Conservation (phyloP, 177 flowering plant genomes). For the Tripterygium wilfordii region DNA sequence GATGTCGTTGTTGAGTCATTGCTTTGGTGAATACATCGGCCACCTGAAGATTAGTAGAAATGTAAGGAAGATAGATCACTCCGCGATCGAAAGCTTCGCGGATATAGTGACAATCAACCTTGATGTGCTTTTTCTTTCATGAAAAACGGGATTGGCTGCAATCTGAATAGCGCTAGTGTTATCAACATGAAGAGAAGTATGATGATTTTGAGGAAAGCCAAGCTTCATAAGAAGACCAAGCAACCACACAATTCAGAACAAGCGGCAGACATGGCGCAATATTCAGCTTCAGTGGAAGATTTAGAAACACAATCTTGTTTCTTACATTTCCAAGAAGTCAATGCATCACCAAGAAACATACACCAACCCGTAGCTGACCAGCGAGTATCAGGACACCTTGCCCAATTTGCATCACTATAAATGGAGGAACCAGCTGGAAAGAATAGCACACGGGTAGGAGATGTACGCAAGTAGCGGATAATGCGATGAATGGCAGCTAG, state of each 20-base stretch:
- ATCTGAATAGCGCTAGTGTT: constrained; percentile 14
- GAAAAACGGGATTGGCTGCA: too few relatives aligned
- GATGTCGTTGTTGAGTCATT: neutral
- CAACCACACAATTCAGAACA: constrained; percentile 13
- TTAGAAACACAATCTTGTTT: constrained; percentile 5
- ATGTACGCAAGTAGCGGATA: neutral
- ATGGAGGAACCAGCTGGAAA: neutral
- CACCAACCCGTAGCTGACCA: constrained; percentile 14
- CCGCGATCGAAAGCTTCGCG: constrained; percentile 3
- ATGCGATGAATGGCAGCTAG: constrained; percentile 4
- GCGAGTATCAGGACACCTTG: too few relatives aligned
- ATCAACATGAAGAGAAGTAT: constrained; percentile 12
- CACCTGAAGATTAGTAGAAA: too few relatives aligned
- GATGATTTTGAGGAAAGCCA: neutral
- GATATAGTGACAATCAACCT: too few relatives aligned
- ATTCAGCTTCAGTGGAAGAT: constrained; percentile 3
- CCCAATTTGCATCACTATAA: too few relatives aligned
- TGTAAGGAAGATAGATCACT: constrained; percentile 5
- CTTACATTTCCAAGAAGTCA: too few relatives aligned
- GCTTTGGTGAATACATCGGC: too few relatives aligned
- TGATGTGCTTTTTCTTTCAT: constrained; percentile 4
- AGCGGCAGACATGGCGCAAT: constrained; percentile 9
- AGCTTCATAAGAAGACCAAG: constrained; percentile 1
- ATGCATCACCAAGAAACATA: constrained; percentile 7
- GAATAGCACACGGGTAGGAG: constrained; percentile 2